Conservation (phyloP, 345 rosid species). For the Salix caprea region DNA sequence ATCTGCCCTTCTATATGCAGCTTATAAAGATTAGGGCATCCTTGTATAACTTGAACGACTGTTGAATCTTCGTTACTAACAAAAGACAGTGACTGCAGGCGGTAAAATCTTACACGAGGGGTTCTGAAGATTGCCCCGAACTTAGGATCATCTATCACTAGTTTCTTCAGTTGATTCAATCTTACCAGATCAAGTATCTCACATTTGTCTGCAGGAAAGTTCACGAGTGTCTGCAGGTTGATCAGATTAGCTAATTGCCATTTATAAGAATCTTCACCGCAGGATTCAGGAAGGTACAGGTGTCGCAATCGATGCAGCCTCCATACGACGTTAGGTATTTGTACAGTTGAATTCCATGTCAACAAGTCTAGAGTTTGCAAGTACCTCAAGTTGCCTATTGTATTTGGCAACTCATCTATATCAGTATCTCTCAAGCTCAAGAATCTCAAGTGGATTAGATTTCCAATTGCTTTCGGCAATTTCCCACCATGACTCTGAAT, state of each 20-base stretch:
- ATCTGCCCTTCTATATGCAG: conserved; percentile 4
- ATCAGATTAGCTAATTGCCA: conserved; percentile 12
- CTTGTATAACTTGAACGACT: conserved; percentile 4
- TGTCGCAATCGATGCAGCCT: conserved; percentile 25
- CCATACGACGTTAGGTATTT: conserved; percentile 21
- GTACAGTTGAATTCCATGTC: conserved; percentile 19
- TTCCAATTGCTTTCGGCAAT: conserved; percentile 21
- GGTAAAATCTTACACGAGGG: neutral
- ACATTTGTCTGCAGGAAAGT: conserved; percentile 15
- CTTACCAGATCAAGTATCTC: conserved; percentile 1
- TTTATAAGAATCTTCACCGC: neutral
- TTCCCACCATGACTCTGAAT: neutral
- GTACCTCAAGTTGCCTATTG: conserved; percentile 25
- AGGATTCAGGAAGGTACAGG: conserved; percentile 11
- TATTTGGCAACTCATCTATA: conserved; percentile 9
- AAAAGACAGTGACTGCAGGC: conserved; percentile 20
- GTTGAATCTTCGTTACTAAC: conserved; percentile 19
- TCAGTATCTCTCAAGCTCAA: conserved; percentile 6
- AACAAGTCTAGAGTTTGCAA: conserved; percentile 29
- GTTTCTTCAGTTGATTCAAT: conserved; percentile 11
- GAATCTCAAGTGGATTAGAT: conserved; percentile 35
- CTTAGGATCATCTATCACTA: neutral
- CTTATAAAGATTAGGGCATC: conserved; percentile 9
- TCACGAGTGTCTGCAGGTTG: conserved; percentile 16
- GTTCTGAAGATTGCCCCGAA: conserved; percentile 11